A percentile compares a stretch with the other conserved stretches of the same genome.
Evolutionary conservation across 805 yeast species (phyloP).

Genomic region (Kodamaea laetipori): DNA sequence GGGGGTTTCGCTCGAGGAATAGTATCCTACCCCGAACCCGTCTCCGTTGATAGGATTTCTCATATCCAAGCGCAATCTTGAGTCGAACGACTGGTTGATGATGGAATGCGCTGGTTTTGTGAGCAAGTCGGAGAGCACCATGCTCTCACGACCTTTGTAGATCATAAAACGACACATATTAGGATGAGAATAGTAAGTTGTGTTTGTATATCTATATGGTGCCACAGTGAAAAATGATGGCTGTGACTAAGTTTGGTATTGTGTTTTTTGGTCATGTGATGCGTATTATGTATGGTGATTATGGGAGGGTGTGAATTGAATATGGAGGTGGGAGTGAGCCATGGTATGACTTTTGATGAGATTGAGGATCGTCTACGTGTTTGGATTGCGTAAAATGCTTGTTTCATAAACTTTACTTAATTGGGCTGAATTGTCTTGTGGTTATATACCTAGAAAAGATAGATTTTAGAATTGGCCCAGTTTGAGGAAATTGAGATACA

Average conservation of each 20-base stretch:
- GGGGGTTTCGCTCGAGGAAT: constrained; percentile 51
- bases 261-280: background rate
- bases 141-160: constrained; percentile 87
- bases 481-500: too few relatives aligned
- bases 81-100: constrained; percentile 93
- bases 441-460: too few relatives aligned
- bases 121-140: constrained; percentile 78
- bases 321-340: too few relatives aligned
- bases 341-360: too few relatives aligned
- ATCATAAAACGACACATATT: constrained; percentile 90
- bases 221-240: constrained; percentile 1
- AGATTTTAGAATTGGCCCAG: too few relatives aligned
- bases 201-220: background rate
- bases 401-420: too few relatives aligned
- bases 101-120: constrained; percentile 97
- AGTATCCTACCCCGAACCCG: constrained; percentile 97
- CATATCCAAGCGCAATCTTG: constrained; percentile 81
- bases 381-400: too few relatives aligned
- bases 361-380: too few relatives aligned
- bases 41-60: constrained; percentile 96
- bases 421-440: too few relatives aligned
- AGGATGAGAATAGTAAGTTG: background rate
- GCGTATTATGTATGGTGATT: background rate
- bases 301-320: background rate
- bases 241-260: background rate